A percentile compares a stretch with the other conserved stretches of the same genome.
These are phyloP conservation scores for Drechslerella coelobrocha DNA, from an alignment of 2,329 filamentous ascomycete genomes.

Conservation along the genomic window DNA sequence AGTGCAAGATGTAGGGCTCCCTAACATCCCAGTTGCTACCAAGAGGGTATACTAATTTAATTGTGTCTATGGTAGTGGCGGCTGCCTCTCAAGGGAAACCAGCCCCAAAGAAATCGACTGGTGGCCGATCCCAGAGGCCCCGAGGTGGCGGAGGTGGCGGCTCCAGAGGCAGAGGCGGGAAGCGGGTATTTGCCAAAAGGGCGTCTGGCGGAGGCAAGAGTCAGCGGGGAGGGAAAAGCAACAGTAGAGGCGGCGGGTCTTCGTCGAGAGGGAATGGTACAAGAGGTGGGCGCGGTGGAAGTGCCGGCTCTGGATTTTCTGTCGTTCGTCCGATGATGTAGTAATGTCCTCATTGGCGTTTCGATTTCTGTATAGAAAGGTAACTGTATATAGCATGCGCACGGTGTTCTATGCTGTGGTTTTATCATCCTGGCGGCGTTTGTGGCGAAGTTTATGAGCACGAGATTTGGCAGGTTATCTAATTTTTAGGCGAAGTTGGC, in stretches of 20 bases:
- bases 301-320: slow-evolving; percentile 11
- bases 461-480: too few species aligned
- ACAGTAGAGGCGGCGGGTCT: neutral
- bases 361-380: slow-evolving; percentile 13
- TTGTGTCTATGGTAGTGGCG: slow-evolving; percentile 39
- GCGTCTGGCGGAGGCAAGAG: slow-evolving; percentile 17
- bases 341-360: neutral
- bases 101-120: slow-evolving; percentile 17
- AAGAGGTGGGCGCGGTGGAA: slow-evolving; percentile 24
- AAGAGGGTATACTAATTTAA: neutral
- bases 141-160: neutral
- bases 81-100: slow-evolving; percentile 29
- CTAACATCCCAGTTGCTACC: neutral
- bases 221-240: slow-evolving; percentile 3
- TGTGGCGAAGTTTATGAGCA: too few species aligned
- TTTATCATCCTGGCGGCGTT: neutral
- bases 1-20: slow-evolving; percentile 40
- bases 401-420: slow-evolving; percentile 1
- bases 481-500: neutral
- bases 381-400: slow-evolving; percentile 2
- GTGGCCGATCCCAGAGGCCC: slow-evolving; percentile 10
- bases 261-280: neutral
- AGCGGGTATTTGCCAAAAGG: slow-evolving; percentile 24
- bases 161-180: slow-evolving; percentile 23
- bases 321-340: slow-evolving; percentile 40